A percentile compares a stretch with the other conserved stretches of the same genome.
These are phyloP conservation scores for Taxawa tesnikishii DNA, from an alignment of 2,329 filamentous ascomycete genomes.

Conservation along the genomic window DNA sequence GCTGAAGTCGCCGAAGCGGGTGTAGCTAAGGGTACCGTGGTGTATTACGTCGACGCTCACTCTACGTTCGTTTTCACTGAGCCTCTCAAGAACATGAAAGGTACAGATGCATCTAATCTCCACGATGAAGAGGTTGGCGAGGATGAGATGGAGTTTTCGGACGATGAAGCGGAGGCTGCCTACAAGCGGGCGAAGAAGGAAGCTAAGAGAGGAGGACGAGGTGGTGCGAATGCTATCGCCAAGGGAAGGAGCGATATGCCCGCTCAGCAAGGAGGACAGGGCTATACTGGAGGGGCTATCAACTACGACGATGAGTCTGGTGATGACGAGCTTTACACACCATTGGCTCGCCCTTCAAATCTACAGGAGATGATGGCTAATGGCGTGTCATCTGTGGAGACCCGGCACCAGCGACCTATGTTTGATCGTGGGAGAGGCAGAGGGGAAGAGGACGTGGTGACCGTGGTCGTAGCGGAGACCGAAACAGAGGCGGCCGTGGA, in stretches of 20 bases:
- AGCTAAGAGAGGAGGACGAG: constrained; percentile 14
- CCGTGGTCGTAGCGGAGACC: constrained; percentile 17
- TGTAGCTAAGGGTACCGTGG: constrained; percentile 53
- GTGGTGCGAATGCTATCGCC: constrained; percentile 2
- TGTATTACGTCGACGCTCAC: constrained; percentile 71
- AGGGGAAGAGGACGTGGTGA: constrained; percentile 17
- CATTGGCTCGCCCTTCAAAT: constrained; percentile 33
- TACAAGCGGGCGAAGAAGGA: constrained; percentile 22
- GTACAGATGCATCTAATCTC: constrained; percentile 87
- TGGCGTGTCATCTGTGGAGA: constrained; percentile 23
- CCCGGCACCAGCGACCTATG: constrained; percentile 15
- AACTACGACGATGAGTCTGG: constrained; percentile 32
- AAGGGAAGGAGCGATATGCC: background rate
- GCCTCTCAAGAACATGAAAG: constrained; percentile 65
- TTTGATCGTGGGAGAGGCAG: constrained; percentile 23
- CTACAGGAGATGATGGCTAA: constrained; percentile 31
- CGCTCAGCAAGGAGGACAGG: constrained; percentile 2
- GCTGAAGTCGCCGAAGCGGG: constrained; percentile 56
- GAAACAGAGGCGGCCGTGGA: constrained; percentile 12
- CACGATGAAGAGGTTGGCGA: constrained; percentile 82
- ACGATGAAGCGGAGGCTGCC: constrained; percentile 78
- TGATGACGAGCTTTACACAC: constrained; percentile 32
- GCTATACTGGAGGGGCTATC: constrained; percentile 17
- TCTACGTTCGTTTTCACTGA: constrained; percentile 81
- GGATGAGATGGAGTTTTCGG: constrained; percentile 89